Evolutionary conservation across 1,284 basidiomycete genomes (phyloP), one percentile per base, ranked within the genome.

Genomic region (Mycena citricolor): DNA sequence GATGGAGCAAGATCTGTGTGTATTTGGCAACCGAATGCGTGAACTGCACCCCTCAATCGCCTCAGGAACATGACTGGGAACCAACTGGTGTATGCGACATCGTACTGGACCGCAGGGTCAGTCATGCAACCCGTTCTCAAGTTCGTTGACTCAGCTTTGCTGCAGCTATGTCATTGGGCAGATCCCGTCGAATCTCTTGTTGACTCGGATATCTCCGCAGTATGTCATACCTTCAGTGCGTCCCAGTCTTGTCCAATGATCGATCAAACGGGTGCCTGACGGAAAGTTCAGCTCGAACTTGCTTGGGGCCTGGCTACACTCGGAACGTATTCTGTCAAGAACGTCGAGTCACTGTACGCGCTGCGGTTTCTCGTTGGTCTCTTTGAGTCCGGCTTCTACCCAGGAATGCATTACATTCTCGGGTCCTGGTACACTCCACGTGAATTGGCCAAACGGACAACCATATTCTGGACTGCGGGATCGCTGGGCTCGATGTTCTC

Each of bases 361-460:
- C 17, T 52, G 32, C 26, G 51, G 8, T 52, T 52, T 20, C 26
- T 52, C 16, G 51, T 52, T 12, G 51, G 51, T 19, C 38, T 52
- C 16, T 52, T 52, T 22, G 51, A 52, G 22, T 45, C 42, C 10
- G 50, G 50, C 2, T 52, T 52, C 19, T 52, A 52, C 21, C 51
- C 51, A 2, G 51, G 51, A 8, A 52, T 52, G 51, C 51, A 52
- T 34, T 52, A 52, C 20, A 52, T 52, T 22, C 32, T 52, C 10
- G 51, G 51, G 24, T 52, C 51, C 4, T 52, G 51, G 50, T 54
- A 54, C 26, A 54, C 52, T 11, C 52, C 52, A 3, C 45, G 52
- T 4, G 52, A 54, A 32, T 37, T 54, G 3, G 33, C 49, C 22
- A 54, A 54, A 34, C 39, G 52, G 16, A 45, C 49, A 3, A 51